Conservation (phyloP, 805 yeast genomes). For the Starmerella roubikii region DNA sequence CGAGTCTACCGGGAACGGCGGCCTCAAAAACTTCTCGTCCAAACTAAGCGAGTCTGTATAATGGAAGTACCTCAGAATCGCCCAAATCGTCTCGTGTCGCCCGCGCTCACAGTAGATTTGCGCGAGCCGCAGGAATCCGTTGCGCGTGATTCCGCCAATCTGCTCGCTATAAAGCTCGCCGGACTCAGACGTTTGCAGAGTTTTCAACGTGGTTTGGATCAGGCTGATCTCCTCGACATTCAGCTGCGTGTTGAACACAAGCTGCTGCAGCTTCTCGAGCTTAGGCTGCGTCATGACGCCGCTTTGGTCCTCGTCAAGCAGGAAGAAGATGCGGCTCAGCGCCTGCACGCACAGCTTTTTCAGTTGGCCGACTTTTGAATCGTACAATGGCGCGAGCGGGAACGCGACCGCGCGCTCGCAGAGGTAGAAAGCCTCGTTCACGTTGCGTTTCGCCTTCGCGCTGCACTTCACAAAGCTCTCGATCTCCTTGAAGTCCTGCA, state of each 20-base stretch:
- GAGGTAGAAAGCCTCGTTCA: conserved; percentile 80
- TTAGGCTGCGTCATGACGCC: conserved; percentile 64
- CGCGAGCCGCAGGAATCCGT: conserved; percentile 67
- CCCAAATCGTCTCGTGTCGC: conserved; percentile 95
- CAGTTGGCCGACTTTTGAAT: conserved; percentile 72
- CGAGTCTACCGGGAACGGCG: conserved; percentile 59
- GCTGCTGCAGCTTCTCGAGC: conserved; percentile 51
- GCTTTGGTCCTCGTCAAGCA: conserved; percentile 85
- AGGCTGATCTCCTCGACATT: conserved; percentile 31
- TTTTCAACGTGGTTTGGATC: conserved; percentile 27
- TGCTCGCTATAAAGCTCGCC: conserved; percentile 10
- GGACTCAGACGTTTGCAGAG: conserved; percentile 12
- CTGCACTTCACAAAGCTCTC: conserved; percentile 84
- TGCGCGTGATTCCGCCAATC: conserved; percentile 45
- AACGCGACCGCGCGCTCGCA: conserved; percentile 89
- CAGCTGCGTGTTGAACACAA: conserved; percentile 54
- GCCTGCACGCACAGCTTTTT: conserved; percentile 71
- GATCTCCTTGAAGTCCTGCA: conserved; percentile 85
- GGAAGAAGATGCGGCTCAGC: conserved; percentile 60
- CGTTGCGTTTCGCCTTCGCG: conserved; percentile 71
- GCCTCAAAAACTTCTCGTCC: conserved; percentile 65
- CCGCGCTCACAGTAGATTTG: conserved; percentile 81
- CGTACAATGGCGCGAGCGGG: conserved; percentile 86
- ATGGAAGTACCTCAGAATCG: conserved; percentile 71
- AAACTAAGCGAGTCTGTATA: conserved; percentile 86